Base-by-base conservation (phyloP, 805 yeast species). In the Lipomyces lipofer region DNA sequence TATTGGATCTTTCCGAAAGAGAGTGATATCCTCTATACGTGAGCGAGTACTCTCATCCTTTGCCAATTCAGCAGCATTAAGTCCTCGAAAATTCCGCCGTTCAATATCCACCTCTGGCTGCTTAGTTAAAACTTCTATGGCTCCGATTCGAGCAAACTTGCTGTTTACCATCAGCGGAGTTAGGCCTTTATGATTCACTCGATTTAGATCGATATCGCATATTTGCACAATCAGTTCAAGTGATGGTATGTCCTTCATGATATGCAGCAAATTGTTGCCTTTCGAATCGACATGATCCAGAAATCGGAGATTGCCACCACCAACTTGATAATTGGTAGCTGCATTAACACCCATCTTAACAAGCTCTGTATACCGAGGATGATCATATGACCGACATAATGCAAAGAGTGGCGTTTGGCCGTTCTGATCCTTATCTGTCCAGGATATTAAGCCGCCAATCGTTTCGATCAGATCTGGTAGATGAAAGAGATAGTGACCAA, bases 381-480 rank as follows among this genome's bases (percentile, higher is more conserved):
- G 90, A 67, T 90, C 97, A 69, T 91, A 91, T 59, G 90, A 82
- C 51, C 96, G 72, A 59, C 88, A 82, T 2, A 88, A 70, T 1
- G 88, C 78, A 68, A 86, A 81, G 8, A 92, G 71, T 0, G 97
- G 95, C 0, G 97, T 88, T 62, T 86, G 88, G 0, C 84, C 81
- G 55, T 78, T 81, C 10, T 64, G 58, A 66, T 91, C 97, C 48
- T 77, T 78, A 12, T 70, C 66, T 5, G 73, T 75, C 97, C 97
- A 92, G 63, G 87, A 75, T 4, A 90, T 71, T 42, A 73, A 77
- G 1, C 66, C 66, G 0, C 95, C 95, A 9, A 89, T 67, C 13
- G 63, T 65, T 0, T 71, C 65, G 12, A 88, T 76, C 0, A 86
- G 68, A 2, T 74, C 71, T 19, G 77, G 71, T 44, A 81, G 75